Evolutionary conservation across 176 grass and related monocot genomes (phyloP).

Genomic region (Tillandsia leiboldiana): DNA sequence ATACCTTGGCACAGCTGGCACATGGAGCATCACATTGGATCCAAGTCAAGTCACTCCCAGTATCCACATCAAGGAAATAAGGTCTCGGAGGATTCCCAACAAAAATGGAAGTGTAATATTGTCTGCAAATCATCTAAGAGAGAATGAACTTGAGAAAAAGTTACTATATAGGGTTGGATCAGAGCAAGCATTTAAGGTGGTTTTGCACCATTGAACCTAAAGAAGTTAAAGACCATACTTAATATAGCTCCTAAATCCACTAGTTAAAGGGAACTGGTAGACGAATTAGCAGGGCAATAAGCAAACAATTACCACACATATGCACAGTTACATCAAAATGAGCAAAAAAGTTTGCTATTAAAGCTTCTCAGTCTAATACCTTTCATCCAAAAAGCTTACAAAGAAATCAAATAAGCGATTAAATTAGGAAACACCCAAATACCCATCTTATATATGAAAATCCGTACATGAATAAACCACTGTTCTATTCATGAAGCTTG

Average conservation of each 20-base stretch:
- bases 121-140: constrained; percentile 39
- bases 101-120: constrained; percentile 64
- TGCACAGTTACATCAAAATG: too few relatives aligned
- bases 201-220: too few relatives aligned
- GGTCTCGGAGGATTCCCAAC: constrained; percentile 67
- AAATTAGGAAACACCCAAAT: too few relatives aligned
- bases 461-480: too few relatives aligned
- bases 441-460: too few relatives aligned
- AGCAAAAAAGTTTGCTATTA: too few relatives aligned
- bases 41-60: constrained; percentile 71
- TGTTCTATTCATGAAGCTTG: too few relatives aligned
- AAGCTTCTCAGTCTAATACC: too few relatives aligned
- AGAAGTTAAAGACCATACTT: not conserved
- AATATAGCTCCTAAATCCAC: not conserved
- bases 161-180: not conserved
- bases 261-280: not conserved
- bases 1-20: constrained; percentile 73
- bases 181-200: too few relatives aligned
- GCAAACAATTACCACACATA: too few relatives aligned
- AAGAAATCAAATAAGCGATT: too few relatives aligned
- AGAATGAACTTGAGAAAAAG: constrained; percentile 10
- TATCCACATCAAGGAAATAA: constrained; percentile 88
- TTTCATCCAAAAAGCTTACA: too few relatives aligned
- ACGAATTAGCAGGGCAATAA: not conserved
- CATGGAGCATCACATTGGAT: constrained; percentile 79